Conservation (phyloP, 2,329 filamentous ascomycete genomes). For the Claviceps digitariae region DNA sequence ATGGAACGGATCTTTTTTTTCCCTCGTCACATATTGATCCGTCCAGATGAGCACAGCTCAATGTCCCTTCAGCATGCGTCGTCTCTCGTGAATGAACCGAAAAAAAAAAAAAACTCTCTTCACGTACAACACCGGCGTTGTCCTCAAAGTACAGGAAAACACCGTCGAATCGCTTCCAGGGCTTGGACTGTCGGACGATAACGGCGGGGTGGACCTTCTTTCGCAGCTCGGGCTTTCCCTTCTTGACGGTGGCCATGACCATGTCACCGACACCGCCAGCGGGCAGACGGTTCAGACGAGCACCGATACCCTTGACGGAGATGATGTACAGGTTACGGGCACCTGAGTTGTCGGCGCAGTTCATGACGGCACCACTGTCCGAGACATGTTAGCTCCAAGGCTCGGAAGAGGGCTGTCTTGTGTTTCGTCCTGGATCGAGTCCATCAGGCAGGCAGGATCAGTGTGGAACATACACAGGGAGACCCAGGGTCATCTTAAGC, state of each 20-base stretch:
- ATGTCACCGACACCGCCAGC: conserved; percentile 98
- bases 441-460: background rate
- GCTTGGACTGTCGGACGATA: conserved; percentile 97
- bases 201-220: conserved; percentile 99
- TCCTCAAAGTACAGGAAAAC: conserved; percentile 99
- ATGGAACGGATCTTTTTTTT: background rate
- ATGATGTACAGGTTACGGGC: conserved; percentile 99
- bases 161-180: conserved; percentile 96
- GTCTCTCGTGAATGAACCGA: background rate
- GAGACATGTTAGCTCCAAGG: conserved; percentile 6
- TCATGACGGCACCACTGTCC: conserved; percentile 92
- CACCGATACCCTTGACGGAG: conserved; percentile 96
- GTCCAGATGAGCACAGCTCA: background rate
- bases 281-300: conserved; percentile 91
- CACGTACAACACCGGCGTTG: conserved; percentile 94
- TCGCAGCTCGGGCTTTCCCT: conserved; percentile 99
- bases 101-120: background rate
- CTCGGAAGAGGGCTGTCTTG: background rate
- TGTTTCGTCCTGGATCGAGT: conserved; percentile 3
- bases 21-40: background rate
- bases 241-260: conserved; percentile 99
- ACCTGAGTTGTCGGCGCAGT: conserved; percentile 99
- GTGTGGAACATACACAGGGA: conserved; percentile 71
- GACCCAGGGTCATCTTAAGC: conserved; percentile 99
- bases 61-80: background rate